Base-by-base conservation (phyloP, 1,284 basidiomycete genomes). In the Melampsora americana region DNA sequence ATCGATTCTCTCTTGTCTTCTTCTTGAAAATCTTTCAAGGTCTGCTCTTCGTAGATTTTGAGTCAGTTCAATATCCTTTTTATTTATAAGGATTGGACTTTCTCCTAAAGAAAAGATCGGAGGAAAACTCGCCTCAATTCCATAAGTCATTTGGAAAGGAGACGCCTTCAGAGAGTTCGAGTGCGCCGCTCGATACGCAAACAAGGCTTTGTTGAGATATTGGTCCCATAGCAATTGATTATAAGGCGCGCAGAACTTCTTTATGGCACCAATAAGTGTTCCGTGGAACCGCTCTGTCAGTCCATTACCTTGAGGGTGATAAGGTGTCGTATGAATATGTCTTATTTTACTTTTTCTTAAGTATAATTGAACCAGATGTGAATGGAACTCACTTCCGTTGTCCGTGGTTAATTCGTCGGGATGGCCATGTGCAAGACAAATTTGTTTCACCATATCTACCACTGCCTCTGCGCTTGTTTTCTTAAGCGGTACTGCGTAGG, bases 301-400 rank as follows among this genome's bases (percentile, higher is more conserved):
- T 26, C 61, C 61, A 32, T 64, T 64, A 32, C 35, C 35, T 64
- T 64, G 61, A 4, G 61, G 61, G 14, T 64, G 61, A 16, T 64
- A 64, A 2, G 30, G 30, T 3, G 30, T 39, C 20, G 23, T 14
- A 1, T 64, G 26, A n/a, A 39, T 35, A 14, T 64, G 61, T 35
- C 12, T 35, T 11, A 64, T 64, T 6, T 35, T 64, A 23, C 42
- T 32, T 30, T 64, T 1, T 32, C 35, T n/a, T 0, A 64, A 28
- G 28, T 39, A 64, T 4, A 4, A 2, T 32, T 32, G 28, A 16
- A 32, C 20, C 5, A 64, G 20, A 16, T 16, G 18, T 9, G 20
- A 20, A 35, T 64, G 35, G 16, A 64, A 64, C 42, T 64, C 61
- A 16, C 26, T 35, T 23, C 26, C 30, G 30, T 64, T 64, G 28